Evolutionary conservation across 2,329 filamentous ascomycete species (phyloP), one percentile per base, ranked within the genome.

Genomic region (Paraphoma chrysanthemicola): DNA sequence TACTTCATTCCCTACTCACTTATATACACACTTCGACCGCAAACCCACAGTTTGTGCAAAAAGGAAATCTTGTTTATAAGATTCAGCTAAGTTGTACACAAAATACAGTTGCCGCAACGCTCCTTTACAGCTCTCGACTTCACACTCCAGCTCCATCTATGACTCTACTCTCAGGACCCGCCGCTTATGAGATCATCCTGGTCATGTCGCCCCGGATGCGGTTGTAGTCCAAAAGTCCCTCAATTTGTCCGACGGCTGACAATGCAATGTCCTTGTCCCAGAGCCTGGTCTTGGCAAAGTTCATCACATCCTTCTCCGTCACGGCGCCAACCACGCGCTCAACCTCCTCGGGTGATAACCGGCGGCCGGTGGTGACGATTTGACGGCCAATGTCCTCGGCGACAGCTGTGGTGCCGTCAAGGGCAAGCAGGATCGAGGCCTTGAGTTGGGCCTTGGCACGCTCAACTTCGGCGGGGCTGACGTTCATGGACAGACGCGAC

Each of bases 401-500:
- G 53, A 97, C 90, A 71, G 95, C 93, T 47, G 95, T 98, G 76
- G 95, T 98, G 79, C 93, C 96, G 79, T 99, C 95, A 31, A 99
- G 92, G 51, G 93, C 96, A 66, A 99, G 89, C 61, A 99, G 91
- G 75, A 99, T 93, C 53, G 93, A 97, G 62, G 95, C 95, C 88
- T 99, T 99, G 73, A 99, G 90, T 85, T 99, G 95, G 64, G 95
- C 92, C 88, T 99, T 99, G 81, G 95, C 95, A 70, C 95, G 94
- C 88, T 99, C 95, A 60, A 93, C 91, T 84, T 99, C 95, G 66
- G 93, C 89, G 76, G 92, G 86, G 74, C 86, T 88, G 72, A 99
- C 95, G 81, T 88, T 91, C 84, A 88, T 89, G 73, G 91, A 95
- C 63, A 99, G 88, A 71, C 95, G 92, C 72, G 94, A 92, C 95